These are phyloP conservation scores for Penicillium coprophilum DNA, from an alignment of 495 filamentous ascomycete species.

Conservation along the genomic window DNA sequence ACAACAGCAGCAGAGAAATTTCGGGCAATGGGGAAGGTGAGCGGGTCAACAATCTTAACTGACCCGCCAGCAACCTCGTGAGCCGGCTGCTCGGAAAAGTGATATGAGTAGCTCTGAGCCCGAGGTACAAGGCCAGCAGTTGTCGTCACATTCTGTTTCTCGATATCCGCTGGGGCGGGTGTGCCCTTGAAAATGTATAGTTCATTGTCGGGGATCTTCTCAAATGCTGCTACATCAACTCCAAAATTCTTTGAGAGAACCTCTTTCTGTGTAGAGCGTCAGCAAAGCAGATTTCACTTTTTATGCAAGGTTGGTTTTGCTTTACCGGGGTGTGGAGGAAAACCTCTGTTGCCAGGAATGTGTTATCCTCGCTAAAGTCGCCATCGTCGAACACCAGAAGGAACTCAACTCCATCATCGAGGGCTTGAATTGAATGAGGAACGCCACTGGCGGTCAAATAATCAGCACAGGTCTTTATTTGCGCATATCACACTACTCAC, in stretches of 20 bases:
- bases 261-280: constrained; percentile 35
- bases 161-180: constrained; percentile 57
- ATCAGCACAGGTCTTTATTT: constrained; percentile 2
- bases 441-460: constrained; percentile 43
- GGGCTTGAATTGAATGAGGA: constrained; percentile 66
- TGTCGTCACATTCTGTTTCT: constrained; percentile 61
- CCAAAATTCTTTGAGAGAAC: constrained; percentile 65
- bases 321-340: constrained; percentile 55
- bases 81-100: constrained; percentile 62
- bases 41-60: constrained; percentile 66
- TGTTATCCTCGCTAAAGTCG: constrained; percentile 66
- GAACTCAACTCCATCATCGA: constrained; percentile 65
- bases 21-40: constrained; percentile 58
- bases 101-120: constrained; percentile 59
- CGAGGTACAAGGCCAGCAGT: constrained; percentile 56
- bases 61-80: constrained; percentile 59
- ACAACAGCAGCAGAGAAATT: constrained; percentile 65
- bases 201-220: constrained; percentile 57
- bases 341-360: constrained; percentile 65
- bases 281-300: constrained; percentile 1
- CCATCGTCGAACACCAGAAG: constrained; percentile 70
- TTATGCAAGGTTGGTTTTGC: background rate
- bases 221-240: constrained; percentile 52
- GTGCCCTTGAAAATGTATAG: constrained; percentile 72
- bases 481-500: constrained; percentile 16